phyloP scores from a whole-genome alignment of 768 basidiomycete genomes.

The Sarcodon sp. region DNA sequence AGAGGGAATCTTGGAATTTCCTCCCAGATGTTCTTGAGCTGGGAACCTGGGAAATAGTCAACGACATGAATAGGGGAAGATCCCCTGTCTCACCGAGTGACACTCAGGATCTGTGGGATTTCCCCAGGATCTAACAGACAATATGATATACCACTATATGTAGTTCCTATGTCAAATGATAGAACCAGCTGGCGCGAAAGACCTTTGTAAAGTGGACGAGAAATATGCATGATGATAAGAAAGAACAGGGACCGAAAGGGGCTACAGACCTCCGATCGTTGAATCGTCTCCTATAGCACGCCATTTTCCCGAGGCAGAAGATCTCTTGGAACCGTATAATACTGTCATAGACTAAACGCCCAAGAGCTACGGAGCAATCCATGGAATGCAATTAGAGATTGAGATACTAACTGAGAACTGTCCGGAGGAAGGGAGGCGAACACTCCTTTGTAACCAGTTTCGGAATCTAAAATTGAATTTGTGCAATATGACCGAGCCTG shows the following conservation, averaged over 20 bases:
- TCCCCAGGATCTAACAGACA: conserved; percentile 22
- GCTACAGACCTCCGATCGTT: no score
- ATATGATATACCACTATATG: conserved; percentile 36
- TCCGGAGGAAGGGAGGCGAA: no score
- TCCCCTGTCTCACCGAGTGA: conserved; percentile 10
- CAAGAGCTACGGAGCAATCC: no score
- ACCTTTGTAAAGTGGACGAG: conserved; percentile 22
- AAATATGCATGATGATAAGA: neutral
- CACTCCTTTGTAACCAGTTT: no score
- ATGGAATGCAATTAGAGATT: no score
- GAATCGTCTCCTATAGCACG: no score
- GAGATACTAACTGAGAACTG: no score
- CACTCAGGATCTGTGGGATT: conserved; percentile 14
- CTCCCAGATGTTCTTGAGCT: neutral
- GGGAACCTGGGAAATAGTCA: neutral
- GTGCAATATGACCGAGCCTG: no score
- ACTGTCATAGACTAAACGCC: no score
- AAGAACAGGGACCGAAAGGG: neutral
- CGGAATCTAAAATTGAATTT: no score
- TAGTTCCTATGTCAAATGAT: conserved; percentile 41
- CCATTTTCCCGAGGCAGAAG: no score
- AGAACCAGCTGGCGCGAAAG: conserved; percentile 28
- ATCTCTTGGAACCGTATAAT: no score
- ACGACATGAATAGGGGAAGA: neutral
- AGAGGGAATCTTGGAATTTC: neutral